A percentile compares a stretch with the other conserved stretches of the same genome.
Evolutionary conservation across 169 alveolate species (phyloP).

Genomic region (Plasmodium inui): DNA sequence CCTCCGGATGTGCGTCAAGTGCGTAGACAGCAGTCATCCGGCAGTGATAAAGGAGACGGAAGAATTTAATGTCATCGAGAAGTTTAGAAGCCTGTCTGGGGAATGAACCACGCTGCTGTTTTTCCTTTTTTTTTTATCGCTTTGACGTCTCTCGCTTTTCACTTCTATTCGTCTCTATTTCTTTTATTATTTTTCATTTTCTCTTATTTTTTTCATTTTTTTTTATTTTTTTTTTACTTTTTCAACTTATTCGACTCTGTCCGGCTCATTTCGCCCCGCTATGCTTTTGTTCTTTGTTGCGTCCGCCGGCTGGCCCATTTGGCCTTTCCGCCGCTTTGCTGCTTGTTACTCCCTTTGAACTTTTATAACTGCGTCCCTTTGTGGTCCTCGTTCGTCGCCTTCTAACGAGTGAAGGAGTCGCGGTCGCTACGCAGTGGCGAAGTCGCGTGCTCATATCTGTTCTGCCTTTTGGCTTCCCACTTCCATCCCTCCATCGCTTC

Average conservation of each 20-base stretch:
- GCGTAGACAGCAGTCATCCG: constrained; percentile 58
- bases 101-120: neutral
- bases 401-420: no score
- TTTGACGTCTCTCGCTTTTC: neutral
- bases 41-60: constrained; percentile 2
- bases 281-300: neutral
- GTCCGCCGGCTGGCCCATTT: neutral
- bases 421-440: no score
- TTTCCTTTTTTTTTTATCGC: neutral
- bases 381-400: no score
- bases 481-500: no score
- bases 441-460: no score
- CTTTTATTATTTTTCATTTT: no score
- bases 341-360: neutral
- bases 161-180: neutral
- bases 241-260: neutral
- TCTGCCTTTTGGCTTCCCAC: no score
- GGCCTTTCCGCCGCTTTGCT: no score
- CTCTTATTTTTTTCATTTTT: no score
- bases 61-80: constrained; percentile 36
- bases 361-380: neutral
- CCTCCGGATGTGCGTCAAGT: constrained; percentile 51
- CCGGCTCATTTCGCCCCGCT: neutral
- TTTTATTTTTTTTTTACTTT: neutral
- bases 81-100: constrained; percentile 4